Evolutionary conservation across 306 rosid genomes (phyloP).

Genomic region (Herpetospermum pedunculosum): DNA sequence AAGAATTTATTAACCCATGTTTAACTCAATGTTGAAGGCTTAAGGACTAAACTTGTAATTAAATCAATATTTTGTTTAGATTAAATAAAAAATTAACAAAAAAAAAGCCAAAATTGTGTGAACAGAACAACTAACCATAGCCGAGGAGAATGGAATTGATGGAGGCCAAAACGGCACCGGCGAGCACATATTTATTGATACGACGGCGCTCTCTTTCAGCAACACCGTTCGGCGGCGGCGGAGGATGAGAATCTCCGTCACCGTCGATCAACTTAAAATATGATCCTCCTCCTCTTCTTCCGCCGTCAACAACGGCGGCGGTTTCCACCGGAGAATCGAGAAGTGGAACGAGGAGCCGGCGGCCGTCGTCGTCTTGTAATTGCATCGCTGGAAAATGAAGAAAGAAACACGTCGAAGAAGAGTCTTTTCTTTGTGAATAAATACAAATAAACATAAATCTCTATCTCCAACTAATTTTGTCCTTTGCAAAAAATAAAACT

Average conservation of each 20-base stretch:
- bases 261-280: background rate
- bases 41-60: no score
- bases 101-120: background rate
- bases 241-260: background rate
- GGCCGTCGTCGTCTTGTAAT: background rate
- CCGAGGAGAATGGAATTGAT: constrained; percentile 35
- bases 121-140: constrained; percentile 32
- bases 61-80: no score
- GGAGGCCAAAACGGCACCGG: constrained; percentile 33
- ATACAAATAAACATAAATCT: background rate
- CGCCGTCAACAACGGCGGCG: background rate
- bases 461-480: background rate
- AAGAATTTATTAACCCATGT: no score
- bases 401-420: background rate
- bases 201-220: background rate
- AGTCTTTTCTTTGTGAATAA: background rate
- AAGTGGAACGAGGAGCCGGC: background rate
- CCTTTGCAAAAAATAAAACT: no score
- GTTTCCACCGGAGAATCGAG: background rate
- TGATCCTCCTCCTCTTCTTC: background rate
- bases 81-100: no score
- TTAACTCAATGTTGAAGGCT: no score
- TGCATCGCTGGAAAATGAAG: background rate
- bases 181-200: constrained; percentile 32
- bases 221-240: background rate